phyloP scores from a whole-genome alignment of 208 protist genomes.

The Herpetomonas tarakana region DNA sequence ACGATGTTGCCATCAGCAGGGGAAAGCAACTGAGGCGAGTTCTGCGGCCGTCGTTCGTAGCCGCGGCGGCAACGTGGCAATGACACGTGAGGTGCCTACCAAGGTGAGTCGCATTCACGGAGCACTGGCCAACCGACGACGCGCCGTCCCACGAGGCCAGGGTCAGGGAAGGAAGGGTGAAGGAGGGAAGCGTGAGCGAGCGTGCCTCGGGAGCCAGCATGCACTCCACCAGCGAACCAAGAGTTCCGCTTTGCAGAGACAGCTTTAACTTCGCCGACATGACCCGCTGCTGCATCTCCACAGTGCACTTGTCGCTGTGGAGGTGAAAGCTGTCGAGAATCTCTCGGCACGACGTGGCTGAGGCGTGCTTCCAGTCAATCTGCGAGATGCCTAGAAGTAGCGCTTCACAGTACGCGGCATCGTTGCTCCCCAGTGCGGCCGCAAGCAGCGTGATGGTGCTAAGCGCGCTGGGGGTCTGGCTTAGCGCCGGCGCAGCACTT shows the following conservation, averaged over 20 bases:
- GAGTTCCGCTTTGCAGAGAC: slow-evolving; percentile 47
- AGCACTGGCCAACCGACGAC: no score
- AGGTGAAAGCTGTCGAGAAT: slow-evolving; percentile 33
- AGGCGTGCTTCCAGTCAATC: slow-evolving; percentile 36
- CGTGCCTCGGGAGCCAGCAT: slow-evolving; percentile 14
- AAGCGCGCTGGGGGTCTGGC: slow-evolving; percentile 21
- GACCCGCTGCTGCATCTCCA: slow-evolving; percentile 21
- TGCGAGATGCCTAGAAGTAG: slow-evolving; percentile 40
- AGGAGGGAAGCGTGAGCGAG: neutral
- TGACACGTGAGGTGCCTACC: slow-evolving; percentile 1
- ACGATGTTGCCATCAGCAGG: neutral
- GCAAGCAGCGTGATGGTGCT: slow-evolving; percentile 39
- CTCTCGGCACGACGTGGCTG: slow-evolving; percentile 47
- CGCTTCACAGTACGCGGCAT: slow-evolving; percentile 29
- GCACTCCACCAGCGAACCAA: slow-evolving; percentile 46
- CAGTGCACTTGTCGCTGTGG: slow-evolving; percentile 25
- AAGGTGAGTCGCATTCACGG: neutral
- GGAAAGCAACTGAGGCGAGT: neutral
- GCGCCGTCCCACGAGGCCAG: neutral
- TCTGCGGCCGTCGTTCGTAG: neutral
- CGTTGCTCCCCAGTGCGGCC: slow-evolving; percentile 17
- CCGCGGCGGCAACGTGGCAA: neutral
- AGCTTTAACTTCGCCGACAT: slow-evolving; percentile 45
- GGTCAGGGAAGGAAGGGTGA: neutral
- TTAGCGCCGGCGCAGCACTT: slow-evolving; percentile 21